phyloP scores from a whole-genome alignment of 352 stramenopile genomes.

The Thraustochytrium striatum region DNA sequence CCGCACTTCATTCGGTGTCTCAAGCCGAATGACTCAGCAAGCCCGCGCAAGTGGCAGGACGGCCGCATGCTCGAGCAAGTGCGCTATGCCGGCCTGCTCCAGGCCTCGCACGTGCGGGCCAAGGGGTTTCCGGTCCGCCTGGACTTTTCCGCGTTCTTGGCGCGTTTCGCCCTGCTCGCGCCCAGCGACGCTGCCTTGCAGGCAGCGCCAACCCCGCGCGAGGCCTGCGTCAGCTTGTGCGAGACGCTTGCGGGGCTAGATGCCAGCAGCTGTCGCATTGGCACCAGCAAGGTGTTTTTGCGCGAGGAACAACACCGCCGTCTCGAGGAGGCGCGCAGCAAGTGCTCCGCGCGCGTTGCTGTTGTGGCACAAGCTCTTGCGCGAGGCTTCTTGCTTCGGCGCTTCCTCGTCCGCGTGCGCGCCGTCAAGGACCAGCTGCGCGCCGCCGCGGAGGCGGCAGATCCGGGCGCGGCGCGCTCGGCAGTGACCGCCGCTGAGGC shows the following conservation, averaged over 20 bases:
- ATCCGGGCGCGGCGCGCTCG: too few relatives aligned
- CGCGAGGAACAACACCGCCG: background rate
- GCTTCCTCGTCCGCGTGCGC: too few relatives aligned
- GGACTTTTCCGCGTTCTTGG: conserved; percentile 55
- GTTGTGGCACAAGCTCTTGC: background rate
- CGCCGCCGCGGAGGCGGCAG: too few relatives aligned
- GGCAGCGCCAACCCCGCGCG: too few relatives aligned
- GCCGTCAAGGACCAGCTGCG: too few relatives aligned
- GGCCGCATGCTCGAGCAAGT: conserved; percentile 55
- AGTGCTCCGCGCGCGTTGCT: background rate
- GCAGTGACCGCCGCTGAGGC: too few relatives aligned
- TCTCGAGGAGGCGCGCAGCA: background rate
- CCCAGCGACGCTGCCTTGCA: too few relatives aligned
- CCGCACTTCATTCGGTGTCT: conserved; percentile 97
- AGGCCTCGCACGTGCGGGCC: conserved; percentile 55
- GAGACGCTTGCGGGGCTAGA: background rate
- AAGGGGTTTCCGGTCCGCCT: conserved; percentile 59
- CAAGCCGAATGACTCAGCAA: conserved; percentile 93
- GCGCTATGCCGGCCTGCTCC: conserved; percentile 54
- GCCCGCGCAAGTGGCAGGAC: conserved; percentile 49
- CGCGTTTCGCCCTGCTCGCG: background rate
- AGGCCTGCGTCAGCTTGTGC: too few relatives aligned
- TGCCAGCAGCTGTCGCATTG: background rate
- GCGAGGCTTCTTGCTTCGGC: too few relatives aligned
- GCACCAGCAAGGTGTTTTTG: background rate